phyloP scores from a whole-genome alignment of 1,284 basidiomycete genomes.

The Puccinia horiana region DNA sequence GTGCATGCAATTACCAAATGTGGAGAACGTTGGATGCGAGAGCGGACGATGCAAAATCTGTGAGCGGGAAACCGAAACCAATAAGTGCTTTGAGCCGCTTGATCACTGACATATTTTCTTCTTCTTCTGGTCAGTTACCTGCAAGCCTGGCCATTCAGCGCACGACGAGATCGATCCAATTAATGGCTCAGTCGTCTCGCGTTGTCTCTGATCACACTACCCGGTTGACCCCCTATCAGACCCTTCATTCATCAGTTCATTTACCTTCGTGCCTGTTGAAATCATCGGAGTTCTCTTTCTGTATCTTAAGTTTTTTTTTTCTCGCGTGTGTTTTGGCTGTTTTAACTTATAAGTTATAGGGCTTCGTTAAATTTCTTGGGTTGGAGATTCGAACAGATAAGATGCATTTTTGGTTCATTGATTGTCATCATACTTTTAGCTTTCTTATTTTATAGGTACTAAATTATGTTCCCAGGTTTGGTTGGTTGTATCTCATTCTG shows the following conservation, averaged over 20 bases:
- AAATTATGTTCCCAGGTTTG: too few relatives aligned
- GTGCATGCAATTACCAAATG: not conserved
- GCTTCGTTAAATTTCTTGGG: too few relatives aligned
- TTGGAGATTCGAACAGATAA: too few relatives aligned
- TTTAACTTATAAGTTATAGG: too few relatives aligned
- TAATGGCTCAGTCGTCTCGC: not conserved
- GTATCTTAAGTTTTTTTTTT: too few relatives aligned
- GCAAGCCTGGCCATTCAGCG: not conserved
- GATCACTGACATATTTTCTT: not conserved
- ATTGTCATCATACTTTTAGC: too few relatives aligned
- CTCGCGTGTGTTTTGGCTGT: too few relatives aligned
- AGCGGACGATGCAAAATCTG: not conserved
- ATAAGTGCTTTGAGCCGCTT: not conserved
- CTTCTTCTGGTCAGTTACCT: not conserved
- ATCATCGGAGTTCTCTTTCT: too few relatives aligned
- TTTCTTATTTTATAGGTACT: too few relatives aligned
- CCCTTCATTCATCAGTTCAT: not conserved
- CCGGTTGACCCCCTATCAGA: not conserved
- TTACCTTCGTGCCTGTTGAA: not conserved
- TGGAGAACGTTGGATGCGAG: constrained; percentile 11
- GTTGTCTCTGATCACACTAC: not conserved
- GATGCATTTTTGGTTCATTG: too few relatives aligned
- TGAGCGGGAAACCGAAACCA: not conserved
- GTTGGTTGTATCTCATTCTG: too few relatives aligned
- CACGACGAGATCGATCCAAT: not conserved